phyloP scores from a whole-genome alignment of 2,329 filamentous ascomycete species.

The Phoma herbarum region DNA sequence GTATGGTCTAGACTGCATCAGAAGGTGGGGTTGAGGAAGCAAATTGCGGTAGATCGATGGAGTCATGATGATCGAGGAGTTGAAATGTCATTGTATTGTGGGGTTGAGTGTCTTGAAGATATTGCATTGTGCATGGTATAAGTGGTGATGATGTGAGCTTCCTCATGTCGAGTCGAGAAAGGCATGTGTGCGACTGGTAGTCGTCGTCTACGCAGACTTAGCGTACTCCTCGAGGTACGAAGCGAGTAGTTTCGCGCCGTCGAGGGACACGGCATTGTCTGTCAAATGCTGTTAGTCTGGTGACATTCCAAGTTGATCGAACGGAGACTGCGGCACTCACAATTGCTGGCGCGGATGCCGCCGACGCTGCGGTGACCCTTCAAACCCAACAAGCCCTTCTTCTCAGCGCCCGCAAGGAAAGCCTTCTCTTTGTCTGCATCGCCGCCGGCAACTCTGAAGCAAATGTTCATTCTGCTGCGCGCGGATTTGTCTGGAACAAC shows the following conservation, averaged over 20 bases:
- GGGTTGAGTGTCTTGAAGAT: conserved; percentile 1
- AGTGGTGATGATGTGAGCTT: neutral
- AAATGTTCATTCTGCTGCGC: conserved; percentile 93
- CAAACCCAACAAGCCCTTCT: conserved; percentile 75
- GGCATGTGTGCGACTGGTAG: neutral
- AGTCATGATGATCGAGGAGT: neutral
- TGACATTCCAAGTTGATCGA: neutral
- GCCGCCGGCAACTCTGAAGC: conserved; percentile 78
- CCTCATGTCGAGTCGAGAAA: neutral
- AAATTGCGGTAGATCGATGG: neutral
- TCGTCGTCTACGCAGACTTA: conserved; percentile 35
- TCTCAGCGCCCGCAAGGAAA: conserved; percentile 78
- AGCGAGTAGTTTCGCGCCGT: conserved; percentile 73
- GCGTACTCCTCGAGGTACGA: conserved; percentile 71
- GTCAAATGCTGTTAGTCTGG: conserved; percentile 20
- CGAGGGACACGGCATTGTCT: conserved; percentile 79
- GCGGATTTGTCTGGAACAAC: conserved; percentile 79
- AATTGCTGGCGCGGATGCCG: conserved; percentile 86
- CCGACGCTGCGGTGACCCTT: conserved; percentile 90
- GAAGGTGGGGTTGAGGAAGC: neutral
- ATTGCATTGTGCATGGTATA: conserved; percentile 13
- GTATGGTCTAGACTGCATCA: conserved; percentile 8
- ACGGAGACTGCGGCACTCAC: conserved; percentile 43
- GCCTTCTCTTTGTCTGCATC: conserved; percentile 76
- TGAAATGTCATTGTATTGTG: conserved; percentile 2